Base-by-base conservation (phyloP, 2,329 filamentous ascomycete genomes). In the Colletotrichum brevisporum region DNA sequence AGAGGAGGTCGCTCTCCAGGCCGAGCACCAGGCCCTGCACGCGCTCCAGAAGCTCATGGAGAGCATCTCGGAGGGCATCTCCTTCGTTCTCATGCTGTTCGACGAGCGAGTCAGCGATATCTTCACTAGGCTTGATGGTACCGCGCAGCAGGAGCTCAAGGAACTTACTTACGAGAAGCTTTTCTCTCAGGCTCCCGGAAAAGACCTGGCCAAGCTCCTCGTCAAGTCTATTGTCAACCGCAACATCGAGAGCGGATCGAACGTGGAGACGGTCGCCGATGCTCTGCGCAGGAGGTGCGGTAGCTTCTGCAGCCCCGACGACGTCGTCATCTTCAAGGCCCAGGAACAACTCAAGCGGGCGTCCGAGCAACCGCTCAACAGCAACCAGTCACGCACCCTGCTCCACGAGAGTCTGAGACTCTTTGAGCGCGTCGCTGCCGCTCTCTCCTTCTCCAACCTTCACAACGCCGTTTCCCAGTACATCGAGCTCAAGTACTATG, bases 211-310 rank as follows among this genome's bases (percentile, higher is more conserved):
- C 3, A 98, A 97, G 80, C 89, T 97, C 63, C 86, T 99, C 1
- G 96, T 99, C 65, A 99, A 98, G 79, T 94, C 95, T 0, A 98
- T 99, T 76, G 96, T 99, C 63, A 98, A 98, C 79, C 91, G 95
- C 75, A 99, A 97, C 79, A 99, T 99, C 74, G 93, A 95, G 67
- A 97, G 94, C 76, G 96, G 97, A 10, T 95, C 95, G 5, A 99
- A 98, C 72, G 95, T 99, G 21, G 97, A 99, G 81, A 98, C 95
- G 0, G 94, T 99, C 26, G 95, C 96, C 0, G 96, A 99, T 80
- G 94, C 95, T n/a, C 83, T 99, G 57, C 89, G 96, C 54, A 88
- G 96, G 74, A 90, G 95, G 74, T 99, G 96, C 74, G 97, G 96
- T 71, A 98, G 93, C 81, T 99, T 99, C 86, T 99, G 96, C 80